Percentiles rank a stretch among this genome's conserved stretches.
Conservation (phyloP, 495 filamentous ascomycete species). For the Astrothelium subdiscretum region DNA sequence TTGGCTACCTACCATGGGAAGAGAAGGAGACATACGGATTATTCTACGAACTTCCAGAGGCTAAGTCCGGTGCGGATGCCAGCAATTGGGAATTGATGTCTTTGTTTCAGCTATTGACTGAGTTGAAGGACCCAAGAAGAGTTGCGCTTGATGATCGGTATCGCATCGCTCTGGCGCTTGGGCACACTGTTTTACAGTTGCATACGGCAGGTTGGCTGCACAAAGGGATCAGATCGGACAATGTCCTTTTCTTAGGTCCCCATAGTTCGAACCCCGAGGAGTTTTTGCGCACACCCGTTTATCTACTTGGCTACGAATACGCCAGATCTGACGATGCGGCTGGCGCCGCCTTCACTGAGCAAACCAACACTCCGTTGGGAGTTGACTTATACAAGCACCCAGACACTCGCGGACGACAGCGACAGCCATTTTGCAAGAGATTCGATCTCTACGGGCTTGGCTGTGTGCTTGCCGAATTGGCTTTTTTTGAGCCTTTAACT, state of each 20-base stretch:
- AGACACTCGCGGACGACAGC: conserved; percentile 13
- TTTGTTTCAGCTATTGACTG: background rate
- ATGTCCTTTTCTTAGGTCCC: conserved; percentile 26
- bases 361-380: conserved; percentile 17
- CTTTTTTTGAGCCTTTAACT: background rate
- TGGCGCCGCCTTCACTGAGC: background rate
- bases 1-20: background rate
- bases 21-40: background rate
- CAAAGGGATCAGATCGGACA: conserved; percentile 28
- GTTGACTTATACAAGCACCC: conserved; percentile 30
- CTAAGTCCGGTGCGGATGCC: background rate
- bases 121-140: background rate
- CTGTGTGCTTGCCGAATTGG: conserved; percentile 12
- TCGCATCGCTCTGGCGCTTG: conserved; percentile 19
- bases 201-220: conserved; percentile 32
- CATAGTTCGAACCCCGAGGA: conserved; percentile 18
- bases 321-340: conserved; percentile 18
- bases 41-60: background rate
- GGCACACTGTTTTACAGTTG: conserved; percentile 27
- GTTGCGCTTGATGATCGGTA: background rate
- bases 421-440: conserved; percentile 15
- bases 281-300: background rate
- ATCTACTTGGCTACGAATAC: conserved; percentile 26
- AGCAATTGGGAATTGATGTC: background rate
- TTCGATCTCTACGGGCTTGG: conserved; percentile 30